Evolutionary conservation across 164 flowering plant species (phyloP).

Genomic region (Berberis vulgaris): DNA sequence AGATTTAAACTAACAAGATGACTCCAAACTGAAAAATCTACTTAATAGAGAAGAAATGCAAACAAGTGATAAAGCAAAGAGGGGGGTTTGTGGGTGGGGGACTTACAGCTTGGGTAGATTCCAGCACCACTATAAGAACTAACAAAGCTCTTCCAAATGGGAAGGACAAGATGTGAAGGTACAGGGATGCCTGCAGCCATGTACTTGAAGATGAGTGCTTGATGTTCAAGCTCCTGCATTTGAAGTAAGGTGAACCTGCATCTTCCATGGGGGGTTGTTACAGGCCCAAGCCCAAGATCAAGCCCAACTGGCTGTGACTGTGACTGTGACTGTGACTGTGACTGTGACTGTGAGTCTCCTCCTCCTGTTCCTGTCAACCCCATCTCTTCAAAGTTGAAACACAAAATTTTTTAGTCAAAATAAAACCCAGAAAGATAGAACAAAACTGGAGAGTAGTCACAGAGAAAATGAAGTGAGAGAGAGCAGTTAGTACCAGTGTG

Average conservation of each 20-base stretch:
- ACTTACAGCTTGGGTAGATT: constrained; percentile 28
- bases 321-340: not conserved
- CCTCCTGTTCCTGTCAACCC: constrained; percentile 7
- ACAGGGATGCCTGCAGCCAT: constrained; percentile 41
- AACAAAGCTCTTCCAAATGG: constrained; percentile 46
- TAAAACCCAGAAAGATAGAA: not conserved
- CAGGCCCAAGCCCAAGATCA: constrained; percentile 22
- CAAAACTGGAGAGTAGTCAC: not conserved
- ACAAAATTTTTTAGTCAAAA: not conserved
- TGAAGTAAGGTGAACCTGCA: constrained; percentile 43
- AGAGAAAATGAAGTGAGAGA: not conserved
- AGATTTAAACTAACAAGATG: no score
- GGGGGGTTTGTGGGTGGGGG: not conserved
- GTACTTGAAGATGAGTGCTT: constrained; percentile 39
- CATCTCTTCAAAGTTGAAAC: constrained; percentile 12
- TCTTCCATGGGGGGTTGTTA: constrained; percentile 1
- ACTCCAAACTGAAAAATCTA: no score
- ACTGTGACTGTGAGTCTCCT: not conserved
- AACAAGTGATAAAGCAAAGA: not conserved
- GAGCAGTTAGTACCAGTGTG: constrained; percentile 14
- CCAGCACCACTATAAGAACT: constrained; percentile 17
- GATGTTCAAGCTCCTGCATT: constrained; percentile 46
- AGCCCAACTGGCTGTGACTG: constrained; percentile 21
- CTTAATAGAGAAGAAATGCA: not conserved
- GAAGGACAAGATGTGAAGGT: constrained; percentile 41